These are phyloP conservation scores for Phoenix roebelenii DNA, from an alignment of 176 grass and related monocot species.

Conservation along the genomic window DNA sequence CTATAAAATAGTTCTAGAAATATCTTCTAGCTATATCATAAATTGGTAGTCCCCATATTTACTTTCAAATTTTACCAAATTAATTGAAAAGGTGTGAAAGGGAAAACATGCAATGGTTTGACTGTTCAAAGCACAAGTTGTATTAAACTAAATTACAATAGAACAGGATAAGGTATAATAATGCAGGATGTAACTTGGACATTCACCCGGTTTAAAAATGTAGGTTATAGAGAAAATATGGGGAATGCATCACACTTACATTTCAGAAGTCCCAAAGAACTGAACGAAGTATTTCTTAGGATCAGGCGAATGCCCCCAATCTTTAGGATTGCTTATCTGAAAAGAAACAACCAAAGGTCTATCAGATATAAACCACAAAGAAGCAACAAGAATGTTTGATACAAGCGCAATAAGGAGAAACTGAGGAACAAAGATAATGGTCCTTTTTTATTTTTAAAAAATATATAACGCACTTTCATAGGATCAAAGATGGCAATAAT, in stretches of 20 bases:
- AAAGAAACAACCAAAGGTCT: not conserved
- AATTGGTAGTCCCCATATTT: no score
- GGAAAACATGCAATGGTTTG: no score
- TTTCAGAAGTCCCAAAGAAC: constrained; percentile 26
- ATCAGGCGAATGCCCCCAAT: constrained; percentile 15
- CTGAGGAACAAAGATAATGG: not conserved
- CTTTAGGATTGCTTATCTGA: constrained; percentile 21
- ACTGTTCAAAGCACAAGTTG: no score
- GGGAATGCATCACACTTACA: constrained; percentile 9
- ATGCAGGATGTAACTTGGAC: not conserved
- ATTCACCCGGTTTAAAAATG: constrained; percentile 1
- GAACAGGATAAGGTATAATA: not conserved
- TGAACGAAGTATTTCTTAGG: constrained; percentile 24
- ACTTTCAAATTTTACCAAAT: no score
- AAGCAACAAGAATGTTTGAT: constrained; percentile 10
- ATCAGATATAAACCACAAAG: not conserved
- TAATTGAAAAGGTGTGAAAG: no score
- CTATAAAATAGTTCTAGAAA: no score
- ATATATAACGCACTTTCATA: no score
- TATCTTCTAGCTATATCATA: no score
- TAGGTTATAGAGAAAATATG: not conserved
- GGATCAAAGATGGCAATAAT: no score
- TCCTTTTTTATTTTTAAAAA: not conserved
- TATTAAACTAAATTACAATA: no score
- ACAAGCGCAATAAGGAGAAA: not conserved